Percentiles rank a stretch among this genome's conserved stretches.
These are phyloP conservation scores for Ephemerocybe angulata DNA, from an alignment of 768 basidiomycete species.

Conservation along the genomic window DNA sequence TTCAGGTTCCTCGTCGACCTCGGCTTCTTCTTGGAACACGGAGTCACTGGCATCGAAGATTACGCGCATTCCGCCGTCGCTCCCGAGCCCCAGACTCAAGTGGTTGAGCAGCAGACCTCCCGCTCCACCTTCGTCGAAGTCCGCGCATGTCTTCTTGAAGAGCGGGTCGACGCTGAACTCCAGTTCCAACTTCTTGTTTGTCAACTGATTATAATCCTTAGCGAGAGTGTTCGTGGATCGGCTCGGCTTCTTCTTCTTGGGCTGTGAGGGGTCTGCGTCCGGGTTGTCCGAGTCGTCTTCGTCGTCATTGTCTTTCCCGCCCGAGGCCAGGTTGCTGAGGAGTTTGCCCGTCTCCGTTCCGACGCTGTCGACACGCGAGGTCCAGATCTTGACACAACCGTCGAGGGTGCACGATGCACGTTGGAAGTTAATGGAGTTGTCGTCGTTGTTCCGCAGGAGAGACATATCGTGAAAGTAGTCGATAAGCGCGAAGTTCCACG, in stretches of 20 bases:
- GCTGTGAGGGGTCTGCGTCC: conserved; percentile 58
- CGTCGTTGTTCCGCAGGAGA: conserved; percentile 83
- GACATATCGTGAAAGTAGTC: conserved; percentile 99
- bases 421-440: conserved; percentile 98
- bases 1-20: conserved; percentile 66
- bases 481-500: conserved; percentile 97
- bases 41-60: conserved; percentile 97
- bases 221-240: conserved; percentile 84
- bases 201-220: conserved; percentile 74
- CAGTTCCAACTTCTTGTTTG: conserved; percentile 90
- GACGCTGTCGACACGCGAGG: conserved; percentile 93
- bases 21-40: conserved; percentile 78
- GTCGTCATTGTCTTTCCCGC: conserved; percentile 49
- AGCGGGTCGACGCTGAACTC: conserved; percentile 96
- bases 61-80: conserved; percentile 80
- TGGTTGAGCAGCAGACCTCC: conserved; percentile 97
- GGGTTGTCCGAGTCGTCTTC: conserved; percentile 64
- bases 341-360: conserved; percentile 96
- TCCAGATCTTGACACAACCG: conserved; percentile 99
- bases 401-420: conserved; percentile 97
- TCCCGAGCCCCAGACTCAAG: conserved; percentile 69
- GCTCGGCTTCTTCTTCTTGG: conserved; percentile 58
- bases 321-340: conserved; percentile 77
- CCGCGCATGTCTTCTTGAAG: conserved; percentile 96
- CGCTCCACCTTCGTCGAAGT: conserved; percentile 98